A percentile compares a stretch with the other conserved stretches of the same genome.
phyloP scores from a whole-genome alignment of 202 grass and related monocot genomes.

The Carex arenaria region DNA sequence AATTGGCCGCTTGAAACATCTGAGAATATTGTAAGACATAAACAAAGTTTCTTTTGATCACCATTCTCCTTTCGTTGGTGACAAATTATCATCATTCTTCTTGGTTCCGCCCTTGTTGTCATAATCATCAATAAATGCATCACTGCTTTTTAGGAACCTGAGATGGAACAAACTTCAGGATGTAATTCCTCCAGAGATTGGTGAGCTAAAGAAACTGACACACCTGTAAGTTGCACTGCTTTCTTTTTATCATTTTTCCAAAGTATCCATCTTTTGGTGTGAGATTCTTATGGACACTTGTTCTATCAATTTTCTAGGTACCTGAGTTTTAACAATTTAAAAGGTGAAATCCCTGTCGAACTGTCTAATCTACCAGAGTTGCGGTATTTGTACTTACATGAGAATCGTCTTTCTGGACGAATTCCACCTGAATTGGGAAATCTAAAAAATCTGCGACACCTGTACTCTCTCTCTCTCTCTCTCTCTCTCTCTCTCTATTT shows the following conservation, averaged over 20 bases:
- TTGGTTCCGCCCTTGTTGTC: constrained; percentile 16
- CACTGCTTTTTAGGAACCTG: constrained; percentile 56
- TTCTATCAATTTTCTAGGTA: constrained; percentile 53
- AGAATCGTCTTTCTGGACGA: constrained; percentile 64
- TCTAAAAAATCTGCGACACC: constrained; percentile 74
- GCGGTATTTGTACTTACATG: constrained; percentile 84
- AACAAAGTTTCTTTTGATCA: neutral
- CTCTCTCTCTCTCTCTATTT: constrained; percentile 11
- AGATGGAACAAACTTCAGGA: constrained; percentile 99
- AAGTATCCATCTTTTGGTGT: neutral
- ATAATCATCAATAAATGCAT: constrained; percentile 20
- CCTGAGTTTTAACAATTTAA: constrained; percentile 97
- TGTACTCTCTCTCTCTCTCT: constrained; percentile 44
- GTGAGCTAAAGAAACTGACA: constrained; percentile 83
- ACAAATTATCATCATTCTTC: constrained; percentile 9
- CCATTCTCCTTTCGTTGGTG: neutral
- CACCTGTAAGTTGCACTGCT: constrained; percentile 63
- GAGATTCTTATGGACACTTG: neutral
- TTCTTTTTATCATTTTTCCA: constrained; percentile 12
- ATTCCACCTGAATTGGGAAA: constrained; percentile 76
- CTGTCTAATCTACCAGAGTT: constrained; percentile 83
- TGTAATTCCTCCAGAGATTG: constrained; percentile 85
- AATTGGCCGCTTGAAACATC: constrained; percentile 86
- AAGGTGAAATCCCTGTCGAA: constrained; percentile 89
- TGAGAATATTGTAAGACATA: constrained; percentile 77